Percentiles rank a stretch among this genome's conserved stretches.
These are phyloP conservation scores for Emmonsiellopsis sp. DNA, from an alignment of 2,329 filamentous ascomycete species.

Conservation along the genomic window DNA sequence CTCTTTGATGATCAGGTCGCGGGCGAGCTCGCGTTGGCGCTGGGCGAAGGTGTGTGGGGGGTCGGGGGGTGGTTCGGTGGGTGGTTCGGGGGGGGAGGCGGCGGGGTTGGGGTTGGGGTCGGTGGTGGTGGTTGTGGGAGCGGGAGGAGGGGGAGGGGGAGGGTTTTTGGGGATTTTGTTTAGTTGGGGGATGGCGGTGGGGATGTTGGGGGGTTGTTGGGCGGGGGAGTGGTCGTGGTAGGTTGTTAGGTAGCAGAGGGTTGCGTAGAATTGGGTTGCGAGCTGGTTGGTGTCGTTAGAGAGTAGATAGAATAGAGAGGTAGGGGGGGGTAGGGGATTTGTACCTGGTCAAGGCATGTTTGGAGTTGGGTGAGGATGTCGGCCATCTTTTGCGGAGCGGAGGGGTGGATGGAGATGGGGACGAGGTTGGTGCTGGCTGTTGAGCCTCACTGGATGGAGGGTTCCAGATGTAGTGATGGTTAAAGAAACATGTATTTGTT, in stretches of 20 bases:
- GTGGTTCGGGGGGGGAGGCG: constrained; percentile 3
- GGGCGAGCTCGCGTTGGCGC: constrained; percentile 39
- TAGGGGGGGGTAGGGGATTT: not conserved
- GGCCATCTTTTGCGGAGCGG: constrained; percentile 23
- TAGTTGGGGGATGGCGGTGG: constrained; percentile 27
- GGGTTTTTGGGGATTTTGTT: constrained; percentile 35
- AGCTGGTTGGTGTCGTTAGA: constrained; percentile 23
- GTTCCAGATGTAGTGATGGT: not conserved
- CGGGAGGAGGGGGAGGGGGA: constrained; percentile 17
- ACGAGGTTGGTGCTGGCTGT: not conserved
- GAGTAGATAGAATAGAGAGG: not conserved
- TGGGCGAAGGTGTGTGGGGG: constrained; percentile 33
- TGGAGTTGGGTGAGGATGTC: constrained; percentile 43
- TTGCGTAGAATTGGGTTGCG: constrained; percentile 44
- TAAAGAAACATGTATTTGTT: not conserved
- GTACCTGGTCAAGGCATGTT: constrained; percentile 42
- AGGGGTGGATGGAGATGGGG: not conserved
- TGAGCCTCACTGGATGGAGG: not conserved
- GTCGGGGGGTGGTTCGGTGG: constrained; percentile 27
- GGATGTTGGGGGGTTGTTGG: constrained; percentile 22
- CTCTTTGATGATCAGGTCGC: constrained; percentile 41
- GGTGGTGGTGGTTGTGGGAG: constrained; percentile 22
- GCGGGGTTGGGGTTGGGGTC: not conserved
- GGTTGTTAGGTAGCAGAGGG: constrained; percentile 39
- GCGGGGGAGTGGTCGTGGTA: constrained; percentile 38